phyloP scores from a whole-genome alignment of 1,139 yeast genomes.

The Petasospora rhodanensis region DNA sequence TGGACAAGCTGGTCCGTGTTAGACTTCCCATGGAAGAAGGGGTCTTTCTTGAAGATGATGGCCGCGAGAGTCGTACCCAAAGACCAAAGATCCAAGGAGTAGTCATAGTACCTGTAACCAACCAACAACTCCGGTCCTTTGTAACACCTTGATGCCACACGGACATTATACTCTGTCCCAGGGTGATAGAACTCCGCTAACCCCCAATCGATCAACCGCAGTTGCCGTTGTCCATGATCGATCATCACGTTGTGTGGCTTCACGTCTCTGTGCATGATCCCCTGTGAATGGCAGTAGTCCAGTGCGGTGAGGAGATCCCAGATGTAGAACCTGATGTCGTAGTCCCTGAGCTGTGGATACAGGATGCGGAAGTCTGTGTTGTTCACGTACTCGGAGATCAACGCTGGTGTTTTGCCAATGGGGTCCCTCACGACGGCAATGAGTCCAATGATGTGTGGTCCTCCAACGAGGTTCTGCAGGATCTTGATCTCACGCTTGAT shows the following conservation, averaged over 20 bases:
- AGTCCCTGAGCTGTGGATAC: constrained; percentile 59
- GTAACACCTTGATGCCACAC: constrained; percentile 78
- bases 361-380: constrained; percentile 69
- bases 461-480: constrained; percentile 68
- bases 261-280: constrained; percentile 79
- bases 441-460: constrained; percentile 65
- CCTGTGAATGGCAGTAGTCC: constrained; percentile 78
- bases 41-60: constrained; percentile 70
- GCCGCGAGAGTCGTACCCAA: constrained; percentile 81
- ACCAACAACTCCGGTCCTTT: constrained; percentile 78
- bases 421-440: constrained; percentile 76
- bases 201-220: constrained; percentile 81
- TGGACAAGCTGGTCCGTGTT: constrained; percentile 78
- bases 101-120: constrained; percentile 71
- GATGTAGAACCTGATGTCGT: constrained; percentile 67
- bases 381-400: constrained; percentile 65
- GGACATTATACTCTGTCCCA: constrained; percentile 72
- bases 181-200: constrained; percentile 78
- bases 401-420: constrained; percentile 67
- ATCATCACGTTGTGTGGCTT: constrained; percentile 86
- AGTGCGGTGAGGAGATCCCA: constrained; percentile 65
- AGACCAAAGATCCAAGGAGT: constrained; percentile 76
- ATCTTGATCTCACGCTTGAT: constrained; percentile 75
- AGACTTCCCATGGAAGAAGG: constrained; percentile 74
- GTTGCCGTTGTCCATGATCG: constrained; percentile 57